Conservation (phyloP, 1,284 basidiomycete species). For the Stereum hirsutum region DNA sequence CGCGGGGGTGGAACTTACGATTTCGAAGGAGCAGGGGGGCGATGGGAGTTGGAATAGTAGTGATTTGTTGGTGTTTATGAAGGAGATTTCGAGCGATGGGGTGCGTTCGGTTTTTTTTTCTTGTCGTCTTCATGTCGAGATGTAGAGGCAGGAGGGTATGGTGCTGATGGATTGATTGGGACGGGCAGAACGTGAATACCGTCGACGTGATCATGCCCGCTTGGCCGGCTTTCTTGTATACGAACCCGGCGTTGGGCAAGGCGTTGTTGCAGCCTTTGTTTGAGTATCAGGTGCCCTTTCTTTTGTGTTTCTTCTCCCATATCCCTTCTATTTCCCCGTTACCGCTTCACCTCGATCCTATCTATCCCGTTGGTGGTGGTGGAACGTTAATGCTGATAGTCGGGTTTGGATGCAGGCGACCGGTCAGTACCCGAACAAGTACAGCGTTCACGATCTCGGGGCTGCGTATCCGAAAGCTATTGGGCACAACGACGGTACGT, state of each 20-base stretch:
- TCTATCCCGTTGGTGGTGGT: too few species aligned
- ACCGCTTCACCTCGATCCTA: too few species aligned
- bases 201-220: constrained; percentile 67
- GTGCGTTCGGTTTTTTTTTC: too few species aligned
- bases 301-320: too few species aligned
- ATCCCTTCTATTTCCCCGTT: too few species aligned
- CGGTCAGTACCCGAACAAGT: constrained; percentile 58
- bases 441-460: constrained; percentile 48
- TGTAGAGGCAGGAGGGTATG: too few species aligned
- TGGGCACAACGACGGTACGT: constrained; percentile 59
- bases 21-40: constrained; percentile 50
- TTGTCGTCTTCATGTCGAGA: too few species aligned
- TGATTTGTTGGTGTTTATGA: constrained; percentile 56
- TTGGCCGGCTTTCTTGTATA: constrained; percentile 58
- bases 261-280: constrained; percentile 53
- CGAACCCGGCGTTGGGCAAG: constrained; percentile 52
- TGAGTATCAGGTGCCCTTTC: too few species aligned
- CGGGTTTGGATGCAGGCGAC: too few species aligned
- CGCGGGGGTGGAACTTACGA: constrained; percentile 50
- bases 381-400: too few species aligned
- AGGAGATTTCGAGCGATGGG: constrained; percentile 67
- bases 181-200: constrained; percentile 66
- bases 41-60: too few species aligned
- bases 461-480: constrained; percentile 35
- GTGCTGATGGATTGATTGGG: too few species aligned